Base-by-base conservation (phyloP, 257 asterid genomes). In the Eucommia ulmoides region DNA sequence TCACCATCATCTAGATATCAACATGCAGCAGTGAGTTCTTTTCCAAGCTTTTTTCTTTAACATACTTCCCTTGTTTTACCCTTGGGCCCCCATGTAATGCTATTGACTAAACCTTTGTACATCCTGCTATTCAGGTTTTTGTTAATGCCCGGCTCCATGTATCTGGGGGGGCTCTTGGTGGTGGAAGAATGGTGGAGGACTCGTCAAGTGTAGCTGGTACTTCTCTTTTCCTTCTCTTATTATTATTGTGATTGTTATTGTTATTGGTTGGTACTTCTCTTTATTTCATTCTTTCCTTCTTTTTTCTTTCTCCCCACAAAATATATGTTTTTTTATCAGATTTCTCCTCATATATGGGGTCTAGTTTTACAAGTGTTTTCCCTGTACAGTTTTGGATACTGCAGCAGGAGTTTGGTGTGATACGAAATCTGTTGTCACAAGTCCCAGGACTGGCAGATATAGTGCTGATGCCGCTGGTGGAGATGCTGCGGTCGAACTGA, bases 321-420 rank as follows among this genome's bases (percentile, higher is more conserved):
- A n/a, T n/a, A n/a, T n/a, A n/a, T n/a, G n/a, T n/a, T n/a, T n/a
- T n/a, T n/a, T n/a, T n/a, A n/a, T n/a, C n/a, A n/a, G n/a, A n/a
- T n/a, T n/a, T n/a, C n/a, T n/a, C n/a, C n/a, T n/a, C n/a, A n/a
- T n/a, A n/a, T n/a, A n/a, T n/a, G n/a, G n/a, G n/a, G n/a, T n/a
- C n/a, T n/a, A n/a, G n/a, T n/a, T n/a, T n/a, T n/a, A n/a, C n/a
- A n/a, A n/a, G n/a, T n/a, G n/a, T 25, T 20, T 45, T 50, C 56
- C 48, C 61, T 51, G 42, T 55, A 49, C 58, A 92, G 97, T 92
- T 64, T 68, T 92, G 88, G 99, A 92, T 66, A 86, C 99, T 24
- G 99, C 99, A 45, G 99, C 99, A 56, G 99, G 99, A 64, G 97
- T 92, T 26, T 92, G 99, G 99, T 92, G 97, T 33, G 99, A 92